Base-by-base conservation (phyloP, 371 early-diverging fungal genomes). In the Lichtheimia hyalospora region DNA sequence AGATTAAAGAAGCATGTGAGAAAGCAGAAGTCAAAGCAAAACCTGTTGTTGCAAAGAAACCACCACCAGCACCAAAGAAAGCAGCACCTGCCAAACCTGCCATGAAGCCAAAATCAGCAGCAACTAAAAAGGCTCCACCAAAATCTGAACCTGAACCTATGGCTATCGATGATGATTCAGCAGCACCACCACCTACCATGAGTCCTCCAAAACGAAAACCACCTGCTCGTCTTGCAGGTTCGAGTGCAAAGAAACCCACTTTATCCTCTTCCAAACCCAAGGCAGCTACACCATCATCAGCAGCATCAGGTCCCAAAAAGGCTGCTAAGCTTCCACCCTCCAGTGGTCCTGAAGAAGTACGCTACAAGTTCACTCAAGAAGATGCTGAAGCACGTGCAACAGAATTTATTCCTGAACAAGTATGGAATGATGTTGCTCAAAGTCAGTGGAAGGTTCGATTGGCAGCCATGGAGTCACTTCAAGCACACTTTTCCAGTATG, bases 401-500 rank as follows among this genome's bases (percentile, higher is more conserved):
- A 6, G 88, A 84, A 21, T 81, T 77, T 28, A 70, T 92, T 51
- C 81, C 90, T 0, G 83, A 75, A 27, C 70, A 72, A 2, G 68
- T 88, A 18, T 70, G 91, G 58, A 73, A 72, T 2, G 85, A 88
- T 28, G 67, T 96, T 44, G 73, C 74, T 0, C 89, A 90, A 59
- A 71, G 87, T 1, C 82, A 81, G 54, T 97, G 98, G 98, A 97
- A 97, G 69, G 75, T 82, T 3, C 79, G 98, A 16, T 71, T 97
- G 63, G 93, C 88, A 61, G 96, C 92, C 3, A 91, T 91, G 73
- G 92, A 93, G 28, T 76, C 82, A 18, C 71, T 95, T 8, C 71
- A 84, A 28, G 85, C 82, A 48, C 82, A 85, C 18, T 64, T 94
- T 39, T 77, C 84, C 48, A 67, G 63, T 27, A 73, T 67, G 40